Percentiles rank a stretch among this genome's conserved stretches.
Conservation (phyloP, 1,284 basidiomycete genomes). For the Ceraceosorus guamensis region DNA sequence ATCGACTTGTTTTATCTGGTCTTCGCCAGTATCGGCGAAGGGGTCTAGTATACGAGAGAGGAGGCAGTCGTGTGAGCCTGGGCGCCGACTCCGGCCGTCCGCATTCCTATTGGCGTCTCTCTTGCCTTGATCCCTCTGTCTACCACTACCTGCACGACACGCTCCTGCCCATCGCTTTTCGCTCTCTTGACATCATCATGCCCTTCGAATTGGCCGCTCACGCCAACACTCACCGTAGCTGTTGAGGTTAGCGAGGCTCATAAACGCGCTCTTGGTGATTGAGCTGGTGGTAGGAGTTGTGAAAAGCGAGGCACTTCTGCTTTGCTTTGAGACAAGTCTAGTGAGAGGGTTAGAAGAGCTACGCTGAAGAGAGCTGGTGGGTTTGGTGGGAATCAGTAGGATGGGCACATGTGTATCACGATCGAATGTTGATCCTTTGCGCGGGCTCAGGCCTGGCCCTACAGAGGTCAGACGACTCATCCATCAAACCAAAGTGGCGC, state of each 20-base stretch:
- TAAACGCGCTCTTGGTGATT: constrained; percentile 13
- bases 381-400: too few species aligned
- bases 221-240: constrained; percentile 35
- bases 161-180: not conserved
- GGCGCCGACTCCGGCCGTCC: not conserved
- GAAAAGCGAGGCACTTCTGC: too few species aligned
- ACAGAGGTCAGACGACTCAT: too few species aligned
- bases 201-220: not conserved
- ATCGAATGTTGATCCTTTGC: too few species aligned
- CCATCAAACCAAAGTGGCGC: too few species aligned
- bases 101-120: not conserved
- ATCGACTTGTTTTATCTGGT: constrained; percentile 7
- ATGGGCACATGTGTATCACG: too few species aligned
- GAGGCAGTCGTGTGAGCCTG: not conserved
- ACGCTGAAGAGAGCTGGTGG: too few species aligned
- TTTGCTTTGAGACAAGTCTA: too few species aligned
- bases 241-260: constrained; percentile 49
- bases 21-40: constrained; percentile 49
- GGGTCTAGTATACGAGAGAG: constrained; percentile 22
- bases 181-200: not conserved
- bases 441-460: too few species aligned
- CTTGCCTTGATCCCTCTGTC: not conserved
- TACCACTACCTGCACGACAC: not conserved
- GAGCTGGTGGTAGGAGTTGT: constrained; percentile 11
- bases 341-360: too few species aligned